These are phyloP conservation scores for Huiozyma naganishii DNA, from an alignment of 805 yeast genomes.

Conservation along the genomic window DNA sequence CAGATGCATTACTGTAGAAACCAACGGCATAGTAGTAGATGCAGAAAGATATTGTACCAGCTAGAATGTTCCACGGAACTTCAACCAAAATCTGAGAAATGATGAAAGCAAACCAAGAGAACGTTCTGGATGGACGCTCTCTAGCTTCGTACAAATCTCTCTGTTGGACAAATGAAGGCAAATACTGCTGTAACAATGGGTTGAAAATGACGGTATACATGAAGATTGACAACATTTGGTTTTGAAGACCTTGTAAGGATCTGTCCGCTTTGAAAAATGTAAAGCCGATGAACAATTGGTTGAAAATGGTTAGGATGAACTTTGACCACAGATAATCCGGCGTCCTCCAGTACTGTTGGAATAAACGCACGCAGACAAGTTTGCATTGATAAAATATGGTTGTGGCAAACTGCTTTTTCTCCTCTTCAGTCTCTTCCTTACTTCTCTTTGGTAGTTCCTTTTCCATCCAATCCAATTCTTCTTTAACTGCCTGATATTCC, in stretches of 20 bases:
- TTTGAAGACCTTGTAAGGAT: conserved; percentile 62
- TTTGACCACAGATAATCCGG: conserved; percentile 54
- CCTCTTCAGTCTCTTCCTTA: conserved; percentile 24
- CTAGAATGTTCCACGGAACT: conserved; percentile 49
- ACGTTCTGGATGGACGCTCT: conserved; percentile 64
- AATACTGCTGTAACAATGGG: conserved; percentile 50
- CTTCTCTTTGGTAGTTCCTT: conserved; percentile 37
- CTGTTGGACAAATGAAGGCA: conserved; percentile 51
- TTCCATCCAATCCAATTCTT: conserved; percentile 57
- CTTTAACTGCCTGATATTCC: conserved; percentile 47
- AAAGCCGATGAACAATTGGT: conserved; percentile 64
- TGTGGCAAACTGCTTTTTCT: conserved; percentile 35
- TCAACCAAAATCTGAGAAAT: conserved; percentile 55
- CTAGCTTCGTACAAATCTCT: conserved; percentile 62
- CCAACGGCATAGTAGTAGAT: conserved; percentile 68
- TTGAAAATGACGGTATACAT: conserved; percentile 51
- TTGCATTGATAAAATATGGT: conserved; percentile 31
- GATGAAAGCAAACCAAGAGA: conserved; percentile 55
- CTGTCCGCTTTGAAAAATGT: conserved; percentile 59
- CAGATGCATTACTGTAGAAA: conserved; percentile 51
- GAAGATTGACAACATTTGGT: conserved; percentile 70
- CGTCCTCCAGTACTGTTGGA: conserved; percentile 60
- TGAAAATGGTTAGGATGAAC: conserved; percentile 39
- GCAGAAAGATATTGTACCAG: conserved; percentile 52
- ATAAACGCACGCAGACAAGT: conserved; percentile 42